These are phyloP conservation scores for Allium fistulosum DNA, from an alignment of 106 monocot genomes.

Conservation along the genomic window DNA sequence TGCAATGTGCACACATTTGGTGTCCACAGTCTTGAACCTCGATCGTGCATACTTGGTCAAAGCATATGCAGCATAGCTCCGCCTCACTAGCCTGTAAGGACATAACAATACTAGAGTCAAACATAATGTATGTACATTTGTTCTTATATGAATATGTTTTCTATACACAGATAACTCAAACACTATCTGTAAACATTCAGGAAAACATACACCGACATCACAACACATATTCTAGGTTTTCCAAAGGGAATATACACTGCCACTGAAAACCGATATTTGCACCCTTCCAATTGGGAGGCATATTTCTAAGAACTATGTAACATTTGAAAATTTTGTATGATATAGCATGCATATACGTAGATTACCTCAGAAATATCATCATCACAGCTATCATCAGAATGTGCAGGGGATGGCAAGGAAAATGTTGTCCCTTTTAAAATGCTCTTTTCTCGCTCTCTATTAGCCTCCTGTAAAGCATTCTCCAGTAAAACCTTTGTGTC, in stretches of 20 bases:
- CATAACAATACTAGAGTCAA: background rate
- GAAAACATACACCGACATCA: too few relatives aligned
- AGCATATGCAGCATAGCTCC: conserved; percentile 92
- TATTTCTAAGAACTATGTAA: too few relatives aligned
- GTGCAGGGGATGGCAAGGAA: conserved; percentile 36
- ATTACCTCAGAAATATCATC: conserved; percentile 69
- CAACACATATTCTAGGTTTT: too few relatives aligned
- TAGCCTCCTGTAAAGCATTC: conserved; percentile 73
- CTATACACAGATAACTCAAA: too few relatives aligned
- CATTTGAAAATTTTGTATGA: too few relatives aligned
- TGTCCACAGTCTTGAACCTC: conserved; percentile 87
- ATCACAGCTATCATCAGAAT: conserved; percentile 41
- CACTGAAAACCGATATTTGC: too few relatives aligned
- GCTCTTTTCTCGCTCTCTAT: conserved; percentile 70
- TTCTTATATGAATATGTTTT: too few relatives aligned
- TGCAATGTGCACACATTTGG: conserved; percentile 95
- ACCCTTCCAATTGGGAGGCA: too few relatives aligned
- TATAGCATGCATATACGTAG: background rate
- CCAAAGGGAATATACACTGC: too few relatives aligned
- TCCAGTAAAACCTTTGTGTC: conserved; percentile 78
- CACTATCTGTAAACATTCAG: too few relatives aligned
- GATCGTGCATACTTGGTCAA: conserved; percentile 84
- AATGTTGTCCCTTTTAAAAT: conserved; percentile 59
- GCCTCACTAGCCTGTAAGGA: conserved; percentile 34
- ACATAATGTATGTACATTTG: too few relatives aligned